Percentiles rank a stretch among this genome's conserved stretches.
Evolutionary conservation across 441 rosid species (phyloP).

Genomic region (Croton setiger): DNA sequence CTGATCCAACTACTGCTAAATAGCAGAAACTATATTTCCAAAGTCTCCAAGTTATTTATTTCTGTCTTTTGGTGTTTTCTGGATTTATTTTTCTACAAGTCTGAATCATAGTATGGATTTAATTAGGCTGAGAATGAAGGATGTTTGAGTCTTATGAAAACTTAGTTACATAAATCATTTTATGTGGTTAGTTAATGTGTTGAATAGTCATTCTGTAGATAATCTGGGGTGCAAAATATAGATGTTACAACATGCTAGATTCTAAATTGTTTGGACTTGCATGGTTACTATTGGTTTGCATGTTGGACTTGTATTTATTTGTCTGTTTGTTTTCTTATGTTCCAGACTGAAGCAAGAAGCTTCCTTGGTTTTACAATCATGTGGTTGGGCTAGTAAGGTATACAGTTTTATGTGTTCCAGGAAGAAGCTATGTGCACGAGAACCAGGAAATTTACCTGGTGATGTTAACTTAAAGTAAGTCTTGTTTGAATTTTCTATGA

Average conservation of each 20-base stretch:
- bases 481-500: background rate
- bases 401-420: constrained; percentile 51
- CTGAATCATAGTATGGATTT: background rate
- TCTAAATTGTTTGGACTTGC: background rate
- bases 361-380: constrained; percentile 47
- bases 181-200: background rate
- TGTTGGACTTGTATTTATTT: constrained; percentile 3
- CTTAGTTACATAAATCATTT: background rate
- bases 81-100: background rate
- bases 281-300: background rate
- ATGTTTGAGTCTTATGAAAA: background rate
- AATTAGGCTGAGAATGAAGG: background rate
- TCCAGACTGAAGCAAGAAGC: constrained; percentile 68
- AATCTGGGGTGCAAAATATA: background rate
- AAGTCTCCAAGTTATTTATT: constrained; percentile 9
- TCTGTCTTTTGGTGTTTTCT: constrained; percentile 10
- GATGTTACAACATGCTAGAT: background rate
- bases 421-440: constrained; percentile 47
- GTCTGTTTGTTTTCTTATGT: constrained; percentile 8
- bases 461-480: constrained; percentile 59
- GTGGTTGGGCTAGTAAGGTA: constrained; percentile 69
- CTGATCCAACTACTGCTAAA: constrained; percentile 12
- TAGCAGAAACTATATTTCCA: background rate
- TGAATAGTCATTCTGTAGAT: background rate
- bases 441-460: constrained; percentile 32